Conservation (phyloP, 169 alveolate species). For the Plasmodium fragile region DNA sequence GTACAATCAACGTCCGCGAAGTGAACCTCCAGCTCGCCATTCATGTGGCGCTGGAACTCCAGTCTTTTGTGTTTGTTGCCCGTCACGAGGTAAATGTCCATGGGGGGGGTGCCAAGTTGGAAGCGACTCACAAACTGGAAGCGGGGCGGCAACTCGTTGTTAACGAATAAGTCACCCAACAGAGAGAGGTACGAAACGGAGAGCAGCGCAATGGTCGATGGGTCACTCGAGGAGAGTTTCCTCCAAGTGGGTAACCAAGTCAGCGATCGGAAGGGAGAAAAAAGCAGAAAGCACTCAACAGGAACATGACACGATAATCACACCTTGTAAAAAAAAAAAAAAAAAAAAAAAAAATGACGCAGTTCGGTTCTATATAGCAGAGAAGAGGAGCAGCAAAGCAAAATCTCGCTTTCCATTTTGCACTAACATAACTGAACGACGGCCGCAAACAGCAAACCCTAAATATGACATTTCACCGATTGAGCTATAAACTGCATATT, state of each 20-base stretch:
- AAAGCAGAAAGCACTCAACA: background rate
- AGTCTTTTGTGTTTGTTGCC: conserved; percentile 34
- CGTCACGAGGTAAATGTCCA: conserved; percentile 24
- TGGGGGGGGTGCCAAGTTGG: background rate
- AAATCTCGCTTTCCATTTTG: background rate
- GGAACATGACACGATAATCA: background rate
- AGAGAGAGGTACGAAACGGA: background rate
- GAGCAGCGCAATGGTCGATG: background rate
- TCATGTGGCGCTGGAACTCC: conserved; percentile 18
- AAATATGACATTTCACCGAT: background rate
- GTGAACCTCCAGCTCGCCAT: conserved; percentile 20
- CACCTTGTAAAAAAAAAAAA: background rate
- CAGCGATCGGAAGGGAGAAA: background rate
- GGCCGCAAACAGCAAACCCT: background rate
- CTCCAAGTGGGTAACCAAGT: background rate
- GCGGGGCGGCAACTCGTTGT: background rate
- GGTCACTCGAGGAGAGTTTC: background rate
- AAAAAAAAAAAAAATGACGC: background rate
- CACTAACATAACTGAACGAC: background rate
- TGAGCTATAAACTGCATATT: background rate
- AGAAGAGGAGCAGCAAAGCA: background rate
- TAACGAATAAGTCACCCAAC: background rate
- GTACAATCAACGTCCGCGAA: conserved; percentile 30
- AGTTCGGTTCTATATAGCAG: background rate
- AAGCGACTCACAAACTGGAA: background rate